phyloP scores from a whole-genome alignment of 495 filamentous ascomycete species.

The Melanomma pulvis-pyrius region DNA sequence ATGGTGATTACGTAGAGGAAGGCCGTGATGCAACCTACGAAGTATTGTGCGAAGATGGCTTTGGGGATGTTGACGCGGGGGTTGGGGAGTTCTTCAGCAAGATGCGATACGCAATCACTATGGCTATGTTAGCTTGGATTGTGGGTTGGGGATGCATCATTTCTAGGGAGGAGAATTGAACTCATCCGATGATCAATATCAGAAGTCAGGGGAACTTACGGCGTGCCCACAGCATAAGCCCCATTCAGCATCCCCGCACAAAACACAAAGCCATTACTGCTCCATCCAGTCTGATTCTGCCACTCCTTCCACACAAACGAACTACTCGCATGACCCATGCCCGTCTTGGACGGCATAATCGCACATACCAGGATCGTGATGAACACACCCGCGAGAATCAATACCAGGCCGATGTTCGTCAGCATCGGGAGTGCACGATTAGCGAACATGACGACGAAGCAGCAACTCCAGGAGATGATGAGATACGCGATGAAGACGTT shows the following conservation, averaged over 20 bases:
- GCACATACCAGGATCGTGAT: conserved; percentile 74
- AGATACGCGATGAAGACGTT: conserved; percentile 75
- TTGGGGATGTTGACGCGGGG: conserved; percentile 66
- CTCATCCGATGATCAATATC: background rate
- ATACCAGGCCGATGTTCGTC: conserved; percentile 66
- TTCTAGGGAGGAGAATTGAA: background rate
- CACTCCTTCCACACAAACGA: conserved; percentile 46
- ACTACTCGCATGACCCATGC: conserved; percentile 39
- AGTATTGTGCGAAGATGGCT: conserved; percentile 50
- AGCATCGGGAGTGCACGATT: conserved; percentile 69
- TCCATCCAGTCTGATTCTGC: conserved; percentile 67
- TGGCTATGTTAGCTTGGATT: background rate
- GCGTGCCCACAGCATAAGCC: conserved; percentile 81
- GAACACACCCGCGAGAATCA: conserved; percentile 69
- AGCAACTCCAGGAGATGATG: conserved; percentile 67
- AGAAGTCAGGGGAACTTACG: conserved; percentile 65
- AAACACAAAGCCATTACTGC: conserved; percentile 73
- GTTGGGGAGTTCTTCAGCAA: conserved; percentile 79
- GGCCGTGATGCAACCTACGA: conserved; percentile 64
- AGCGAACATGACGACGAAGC: conserved; percentile 66
- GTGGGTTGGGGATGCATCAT: background rate
- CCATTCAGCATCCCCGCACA: conserved; percentile 82
- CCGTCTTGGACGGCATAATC: conserved; percentile 64
- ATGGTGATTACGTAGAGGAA: conserved; percentile 76
- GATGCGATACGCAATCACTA: conserved; percentile 62